Evolutionary conservation across 2,329 filamentous ascomycete species (phyloP), one percentile per base, ranked within the genome.

Genomic region (Talaromyces sp.): DNA sequence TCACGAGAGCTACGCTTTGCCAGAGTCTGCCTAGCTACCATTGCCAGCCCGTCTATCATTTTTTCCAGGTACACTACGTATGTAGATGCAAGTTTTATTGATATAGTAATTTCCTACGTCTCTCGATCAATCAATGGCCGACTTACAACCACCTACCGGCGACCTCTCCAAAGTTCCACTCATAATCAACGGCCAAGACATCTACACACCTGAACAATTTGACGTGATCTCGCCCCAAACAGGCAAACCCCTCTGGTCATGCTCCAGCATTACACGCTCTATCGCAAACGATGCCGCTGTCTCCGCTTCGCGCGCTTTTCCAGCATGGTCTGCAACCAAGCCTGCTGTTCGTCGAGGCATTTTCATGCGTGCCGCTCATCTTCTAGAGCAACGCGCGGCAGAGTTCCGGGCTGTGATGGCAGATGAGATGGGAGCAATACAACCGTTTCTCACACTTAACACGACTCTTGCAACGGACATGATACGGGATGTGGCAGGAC

Each of bases 281-380:
- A 78, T 84, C 58, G 82, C 83, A 51, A 73, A 78, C 1, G 78
- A 84, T 68, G 88, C 87, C 36, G 75, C 84, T 34, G 75, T 80
- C 25, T 86, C 88, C 13, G 90, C 90, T 1, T 79, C 85, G 8
- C 79, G 80, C 1, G 90, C 91, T 1, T 88, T 91, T 74, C 84
- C 84, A 58, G 76, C 83, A 62, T 95, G 91, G 91, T 83, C 84
- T 22, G 83, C 82, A 64, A 84, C 86, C 2, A 86, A 86, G 34
- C 85, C 87, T 1, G 72, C 80, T n/a, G 71, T 81, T n/a, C 87
- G 89, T 29, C 88, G 90, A n/a, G 84, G 89, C 68, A 87, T 94
- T 70, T 83, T 94, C 61, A 81, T 91, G 68, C 88, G 86, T 73
- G 89, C 89, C 0, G 88, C 89, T 11, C 86, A 88, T 6, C 77